Base-by-base conservation (phyloP, 1,139 yeast species). In the Saccharomyces hybrid region DNA sequence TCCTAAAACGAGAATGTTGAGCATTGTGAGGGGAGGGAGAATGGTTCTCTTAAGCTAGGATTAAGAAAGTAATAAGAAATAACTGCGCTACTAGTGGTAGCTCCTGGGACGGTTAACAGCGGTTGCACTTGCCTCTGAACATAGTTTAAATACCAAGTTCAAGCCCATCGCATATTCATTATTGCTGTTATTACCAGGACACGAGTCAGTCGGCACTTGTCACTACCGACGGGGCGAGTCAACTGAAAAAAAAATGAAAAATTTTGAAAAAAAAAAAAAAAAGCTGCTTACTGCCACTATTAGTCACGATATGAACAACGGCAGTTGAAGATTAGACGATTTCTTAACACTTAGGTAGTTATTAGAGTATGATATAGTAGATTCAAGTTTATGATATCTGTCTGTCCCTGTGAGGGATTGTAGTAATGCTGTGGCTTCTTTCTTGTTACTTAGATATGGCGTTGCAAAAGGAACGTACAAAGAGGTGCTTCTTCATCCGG, bases 1-100 rank as follows among this genome's bases (percentile, higher is more conserved):
- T 67, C 99, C 99, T 64, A 95, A 80, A 61, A 95, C 85, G 60
- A 95, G 84, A 63, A 93, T 75, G 70, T 87, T 89, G 71, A 82
- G 44, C 44, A 38, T 38, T 20, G 26, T 20, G 25, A 20, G 44
- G 25, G 25, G 26, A 16, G n/a, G 25, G 44, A 20, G 25, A 11
- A 20, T 38, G 44, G 25, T 38, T 20, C 26, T 38, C 44, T 38
- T 38, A 13, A 38, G 20, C 25, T 38, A 20, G 0, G 13, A 23
- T 11, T 23, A 20, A 38, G 44, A 38, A 38, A 20, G 44, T 16
- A 38, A 38, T 23, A 20, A 38, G 44, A 38, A 16, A 11, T 9
- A 34, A 38, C 44, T 38, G 25, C 25, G 25, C 44, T 38, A 38
- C 44, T 38, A 38, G 44, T 38, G 44, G 25, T 16, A 20, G 25